Base-by-base conservation (phyloP, 768 basidiomycete genomes). In the Russula vinacea region DNA sequence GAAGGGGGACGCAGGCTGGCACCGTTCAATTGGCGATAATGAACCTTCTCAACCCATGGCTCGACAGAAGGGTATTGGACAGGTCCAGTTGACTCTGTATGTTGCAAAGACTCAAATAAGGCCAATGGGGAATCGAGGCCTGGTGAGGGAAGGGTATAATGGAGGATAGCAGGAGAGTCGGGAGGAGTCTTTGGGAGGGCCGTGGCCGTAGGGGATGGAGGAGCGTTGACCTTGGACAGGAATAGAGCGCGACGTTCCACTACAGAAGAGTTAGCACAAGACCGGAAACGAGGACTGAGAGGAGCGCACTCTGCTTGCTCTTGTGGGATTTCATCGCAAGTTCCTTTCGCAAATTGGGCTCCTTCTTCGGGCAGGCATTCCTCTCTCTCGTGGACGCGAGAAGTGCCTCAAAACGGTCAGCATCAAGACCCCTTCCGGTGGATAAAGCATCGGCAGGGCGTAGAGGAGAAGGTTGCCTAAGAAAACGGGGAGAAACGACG, bases 181-280 rank as follows among this genome's bases (percentile, higher is more conserved):
- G 85, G 85, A 56, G 86, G 85, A 2, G 83, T 88, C 73, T 84
- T 84, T 13, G 88, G 84, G 14, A 79, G 78, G 51, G 75, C 71
- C 29, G 81, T 78, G 22, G 86, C 83, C 11, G 82, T 80, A 11
- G 86, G 81, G 9, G 84, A 86, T 2, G 86, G 84, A 24, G 85
- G 83, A n/a, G 84, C 84, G 44, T 82, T 78, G 49, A 92, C 76
- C 74, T 86, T 92, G 63, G 86, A 87, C 32, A 92, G 76, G 76
- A 92, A 92, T 62, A 82, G 78, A 5, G 88, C 86, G 33, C 90
- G 86, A 58, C 91, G 82, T 73, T 89, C 87, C 69, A 81, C 88
- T 90, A 70, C n/a, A 65, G 64, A 42, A 53, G 51, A 45, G 35
- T 52, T 19, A 54, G 52, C 22, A 57, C 42, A 64, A 40, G 16